Evolutionary conservation across 305 asterid species (phyloP).

Genomic region (Lippia alba): DNA sequence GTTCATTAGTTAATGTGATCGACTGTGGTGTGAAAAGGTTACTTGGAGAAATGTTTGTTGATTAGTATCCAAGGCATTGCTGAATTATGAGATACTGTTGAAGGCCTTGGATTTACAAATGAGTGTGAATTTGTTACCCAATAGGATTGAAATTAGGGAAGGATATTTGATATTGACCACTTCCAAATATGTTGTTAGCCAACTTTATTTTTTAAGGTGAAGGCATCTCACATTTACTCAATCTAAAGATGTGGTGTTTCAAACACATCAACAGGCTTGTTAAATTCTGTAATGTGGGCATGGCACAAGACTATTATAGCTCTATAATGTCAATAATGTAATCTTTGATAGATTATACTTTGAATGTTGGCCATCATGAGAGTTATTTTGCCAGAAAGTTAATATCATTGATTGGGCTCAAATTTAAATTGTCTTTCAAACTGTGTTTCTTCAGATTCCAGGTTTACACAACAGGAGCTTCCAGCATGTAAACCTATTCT

Average conservation of each 20-base stretch:
- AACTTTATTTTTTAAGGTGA: background rate
- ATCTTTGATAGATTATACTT: background rate
- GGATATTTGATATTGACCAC: background rate
- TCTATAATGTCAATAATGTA: background rate
- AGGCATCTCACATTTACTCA: background rate
- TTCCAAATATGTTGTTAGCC: background rate
- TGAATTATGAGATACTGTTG: background rate
- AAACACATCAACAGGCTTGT: background rate
- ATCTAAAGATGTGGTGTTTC: background rate
- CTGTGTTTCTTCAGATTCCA: slow-evolving; percentile 65
- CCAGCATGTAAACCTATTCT: slow-evolving; percentile 98
- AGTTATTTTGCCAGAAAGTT: background rate
- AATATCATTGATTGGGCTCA: slow-evolving; percentile 13
- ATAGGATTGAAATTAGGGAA: background rate
- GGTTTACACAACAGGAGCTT: slow-evolving; percentile 94
- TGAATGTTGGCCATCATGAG: background rate
- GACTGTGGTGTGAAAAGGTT: background rate
- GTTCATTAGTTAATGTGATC: background rate
- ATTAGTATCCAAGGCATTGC: background rate
- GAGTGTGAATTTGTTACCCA: background rate
- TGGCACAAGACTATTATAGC: background rate
- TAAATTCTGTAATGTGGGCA: background rate
- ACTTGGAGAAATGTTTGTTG: background rate
- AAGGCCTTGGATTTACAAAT: background rate
- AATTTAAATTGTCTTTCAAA: background rate